Base-by-base conservation (phyloP, 352 stramenopile species). In the Globisporangium sylvaticum region DNA sequence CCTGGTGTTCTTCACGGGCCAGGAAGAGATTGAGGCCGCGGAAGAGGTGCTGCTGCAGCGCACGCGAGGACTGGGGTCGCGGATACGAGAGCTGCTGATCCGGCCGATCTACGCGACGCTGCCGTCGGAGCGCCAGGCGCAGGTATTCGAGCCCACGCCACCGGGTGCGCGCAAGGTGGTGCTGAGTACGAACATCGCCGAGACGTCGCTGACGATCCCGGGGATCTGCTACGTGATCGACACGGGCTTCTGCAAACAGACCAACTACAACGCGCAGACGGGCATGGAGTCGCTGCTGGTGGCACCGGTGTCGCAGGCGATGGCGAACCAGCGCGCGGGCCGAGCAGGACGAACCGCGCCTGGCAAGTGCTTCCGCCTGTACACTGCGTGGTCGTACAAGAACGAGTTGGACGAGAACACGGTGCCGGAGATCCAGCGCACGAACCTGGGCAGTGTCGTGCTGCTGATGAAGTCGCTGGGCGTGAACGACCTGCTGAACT, bases 181-280 rank as follows among this genome's bases (percentile, higher is more conserved):
- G 18, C 75, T 99, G 27, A 97, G 95, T 39, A 99, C 98, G 1
- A 99, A 99, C 80, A 99, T 99, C 73, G 98, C 97, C 3, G 98
- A 99, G 78, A 99, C 98, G 20, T 98, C 91, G 62, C 75, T 99
- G 18, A 99, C 98, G 0, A 99, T 99, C 67, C 89, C 99, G 62
- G 98, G 98, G 12, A 99, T 99, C 64, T 98, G 94, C 72, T 99
- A 97, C 69, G 98, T 99, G 15, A 98, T 99, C 48, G 98, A 99
- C 79, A 98, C 96, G 15, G 98, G 98, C 20, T 99, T 99, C 71
- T 99, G 97, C 83, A 99, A 99, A 73, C 97, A 99, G 76, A 99
- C 98, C 6, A 98, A 92, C 52, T 99, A 98, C 84, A 99, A 99
- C 79, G 92, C 98, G 0, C 91, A 97, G 64, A 98, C 95, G 3